A percentile compares a stretch with the other conserved stretches of the same genome.
These are phyloP conservation scores for Phytophthora lateralis DNA, from an alignment of 352 stramenopile genomes.

Conservation along the genomic window DNA sequence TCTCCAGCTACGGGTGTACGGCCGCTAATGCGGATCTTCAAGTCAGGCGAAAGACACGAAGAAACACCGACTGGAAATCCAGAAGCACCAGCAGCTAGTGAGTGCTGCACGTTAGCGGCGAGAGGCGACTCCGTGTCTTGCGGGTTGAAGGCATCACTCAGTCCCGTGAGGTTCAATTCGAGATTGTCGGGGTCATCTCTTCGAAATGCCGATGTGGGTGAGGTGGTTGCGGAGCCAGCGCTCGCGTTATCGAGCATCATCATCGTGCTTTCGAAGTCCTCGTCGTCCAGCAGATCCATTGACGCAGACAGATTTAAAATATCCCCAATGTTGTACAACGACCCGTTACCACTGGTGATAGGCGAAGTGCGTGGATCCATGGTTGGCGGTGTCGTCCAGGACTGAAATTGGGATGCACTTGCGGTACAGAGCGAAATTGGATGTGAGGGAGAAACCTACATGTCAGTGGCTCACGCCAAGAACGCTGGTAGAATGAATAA, in stretches of 20 bases:
- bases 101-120: slow-evolving; percentile 10
- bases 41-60: slow-evolving; percentile 39
- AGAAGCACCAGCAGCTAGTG: background rate
- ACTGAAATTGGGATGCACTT: slow-evolving; percentile 12
- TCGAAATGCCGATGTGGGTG: slow-evolving; percentile 25
- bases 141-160: slow-evolving; percentile 52
- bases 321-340: slow-evolving; percentile 45
- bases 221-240: slow-evolving; percentile 12
- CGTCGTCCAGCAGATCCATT: slow-evolving; percentile 61
- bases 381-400: slow-evolving; percentile 1
- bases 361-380: slow-evolving; percentile 35
- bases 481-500: background rate
- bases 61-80: slow-evolving; percentile 1
- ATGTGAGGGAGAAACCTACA: slow-evolving; percentile 27
- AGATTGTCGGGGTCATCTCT: slow-evolving; percentile 47
- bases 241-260: slow-evolving; percentile 55
- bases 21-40: slow-evolving; percentile 42
- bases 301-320: slow-evolving; percentile 50
- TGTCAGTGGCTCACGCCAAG: background rate
- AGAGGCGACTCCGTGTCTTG: slow-evolving; percentile 33
- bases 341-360: slow-evolving; percentile 18
- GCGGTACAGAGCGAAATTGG: slow-evolving; percentile 35
- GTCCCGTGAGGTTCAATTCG: slow-evolving; percentile 47
- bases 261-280: slow-evolving; percentile 72
- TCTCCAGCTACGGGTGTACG: slow-evolving; percentile 25